Percentiles rank a stretch among this genome's conserved stretches.
Evolutionary conservation across 768 basidiomycete genomes (phyloP).

Genomic region (Rhizopogon vesiculosus): DNA sequence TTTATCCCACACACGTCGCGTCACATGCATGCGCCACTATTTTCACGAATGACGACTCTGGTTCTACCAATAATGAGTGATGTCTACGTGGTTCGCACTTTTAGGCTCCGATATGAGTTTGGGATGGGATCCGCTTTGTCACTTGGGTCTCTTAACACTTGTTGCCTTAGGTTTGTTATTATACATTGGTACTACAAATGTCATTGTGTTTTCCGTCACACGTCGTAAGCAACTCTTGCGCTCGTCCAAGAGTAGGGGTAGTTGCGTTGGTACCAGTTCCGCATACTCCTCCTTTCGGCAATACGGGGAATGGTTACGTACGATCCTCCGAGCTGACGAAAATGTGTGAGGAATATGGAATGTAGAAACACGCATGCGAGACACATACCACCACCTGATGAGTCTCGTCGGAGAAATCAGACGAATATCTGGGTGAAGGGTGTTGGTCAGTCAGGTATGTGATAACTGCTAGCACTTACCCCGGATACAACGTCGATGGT

Average conservation of each 20-base stretch:
- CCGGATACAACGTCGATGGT: slow-evolving; percentile 80
- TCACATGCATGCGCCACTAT: too few species aligned
- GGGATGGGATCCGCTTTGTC: too few species aligned
- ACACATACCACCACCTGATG: slow-evolving; percentile 83
- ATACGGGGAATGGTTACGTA: slow-evolving; percentile 83
- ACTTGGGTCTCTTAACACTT: too few species aligned
- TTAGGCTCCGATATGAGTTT: too few species aligned
- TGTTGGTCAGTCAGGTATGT: background rate
- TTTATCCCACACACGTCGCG: too few species aligned
- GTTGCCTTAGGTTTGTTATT: slow-evolving; percentile 27
- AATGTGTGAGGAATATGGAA: background rate
- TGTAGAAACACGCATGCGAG: background rate
- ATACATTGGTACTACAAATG: slow-evolving; percentile 31
- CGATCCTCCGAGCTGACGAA: slow-evolving; percentile 77
- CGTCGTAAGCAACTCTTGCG: slow-evolving; percentile 61
- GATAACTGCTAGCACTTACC: slow-evolving; percentile 36
- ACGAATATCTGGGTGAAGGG: slow-evolving; percentile 51
- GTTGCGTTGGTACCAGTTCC: slow-evolving; percentile 91
- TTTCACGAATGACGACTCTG: too few species aligned
- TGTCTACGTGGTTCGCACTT: too few species aligned
- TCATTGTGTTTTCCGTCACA: slow-evolving; percentile 6
- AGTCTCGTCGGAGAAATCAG: slow-evolving; percentile 87
- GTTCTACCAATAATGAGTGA: too few species aligned
- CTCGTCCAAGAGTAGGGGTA: slow-evolving; percentile 90
- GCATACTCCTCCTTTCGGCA: slow-evolving; percentile 65